phyloP scores from a whole-genome alignment of 768 basidiomycete species.

The Amanita polypyramis region DNA sequence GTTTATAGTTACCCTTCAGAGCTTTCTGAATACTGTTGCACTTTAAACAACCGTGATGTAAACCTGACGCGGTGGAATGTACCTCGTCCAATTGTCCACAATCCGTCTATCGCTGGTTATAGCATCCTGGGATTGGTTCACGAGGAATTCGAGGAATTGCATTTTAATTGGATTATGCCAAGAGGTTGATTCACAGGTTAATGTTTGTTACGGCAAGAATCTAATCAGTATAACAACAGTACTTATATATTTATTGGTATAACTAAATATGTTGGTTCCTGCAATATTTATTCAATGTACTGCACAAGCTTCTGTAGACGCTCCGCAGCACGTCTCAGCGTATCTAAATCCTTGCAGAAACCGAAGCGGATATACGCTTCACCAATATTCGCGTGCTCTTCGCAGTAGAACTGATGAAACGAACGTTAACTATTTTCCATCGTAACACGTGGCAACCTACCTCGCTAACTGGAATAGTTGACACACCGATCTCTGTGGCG shows the following conservation, averaged over 20 bases:
- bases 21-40: constrained; percentile 1
- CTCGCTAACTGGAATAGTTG: constrained; percentile 92
- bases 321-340: constrained; percentile 71
- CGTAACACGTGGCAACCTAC: constrained; percentile 23
- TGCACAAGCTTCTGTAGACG: constrained; percentile 68
- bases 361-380: constrained; percentile 85
- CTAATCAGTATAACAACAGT: neutral
- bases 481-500: constrained; percentile 82
- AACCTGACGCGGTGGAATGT: neutral
- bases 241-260: neutral
- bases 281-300: constrained; percentile 29
- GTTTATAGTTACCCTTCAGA: neutral
- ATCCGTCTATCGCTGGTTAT: neutral
- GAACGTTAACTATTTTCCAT: neutral
- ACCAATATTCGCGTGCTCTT: constrained; percentile 76
- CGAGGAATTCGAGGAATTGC: constrained; percentile 1
- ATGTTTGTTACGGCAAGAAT: too few relatives aligned
- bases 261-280: neutral
- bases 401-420: constrained; percentile 72
- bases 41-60: neutral
- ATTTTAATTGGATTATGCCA: neutral
- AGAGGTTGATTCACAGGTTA: neutral
- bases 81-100: constrained; percentile 3
- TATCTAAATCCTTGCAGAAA: constrained; percentile 92
- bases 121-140: neutral